phyloP scores from a whole-genome alignment of 441 rosid species.

The Euphorbia schlechtendalii region DNA sequence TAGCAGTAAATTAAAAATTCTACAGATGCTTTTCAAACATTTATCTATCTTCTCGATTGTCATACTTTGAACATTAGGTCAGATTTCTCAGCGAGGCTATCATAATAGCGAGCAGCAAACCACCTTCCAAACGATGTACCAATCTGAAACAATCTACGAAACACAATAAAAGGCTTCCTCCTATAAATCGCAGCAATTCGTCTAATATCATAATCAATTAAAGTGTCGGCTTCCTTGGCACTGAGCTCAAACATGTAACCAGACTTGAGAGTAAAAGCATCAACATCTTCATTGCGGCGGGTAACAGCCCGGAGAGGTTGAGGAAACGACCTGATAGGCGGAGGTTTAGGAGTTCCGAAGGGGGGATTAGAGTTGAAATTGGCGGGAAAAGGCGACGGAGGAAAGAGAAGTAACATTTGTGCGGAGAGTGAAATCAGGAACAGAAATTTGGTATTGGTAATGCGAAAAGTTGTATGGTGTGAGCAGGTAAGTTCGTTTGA shows the following conservation, averaged over 20 bases:
- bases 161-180: constrained; percentile 61
- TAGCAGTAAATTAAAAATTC: no score
- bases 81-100: constrained; percentile 54
- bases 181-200: constrained; percentile 42
- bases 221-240: constrained; percentile 52
- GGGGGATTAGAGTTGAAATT: background rate
- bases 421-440: background rate
- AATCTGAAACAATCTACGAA: constrained; percentile 67
- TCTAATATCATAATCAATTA: constrained; percentile 42
- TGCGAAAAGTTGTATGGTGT: background rate
- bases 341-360: background rate
- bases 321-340: background rate
- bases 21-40: no score
- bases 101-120: constrained; percentile 64
- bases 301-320: constrained; percentile 19
- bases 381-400: constrained; percentile 12
- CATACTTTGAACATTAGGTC: constrained; percentile 65
- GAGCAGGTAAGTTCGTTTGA: background rate
- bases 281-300: constrained; percentile 36
- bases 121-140: constrained; percentile 62
- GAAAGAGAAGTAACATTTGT: background rate
- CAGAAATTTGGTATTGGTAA: background rate
- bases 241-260: constrained; percentile 69
- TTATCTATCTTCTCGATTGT: background rate
- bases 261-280: constrained; percentile 72